Conservation (phyloP, 495 filamentous ascomycete species). For the Physcia stellaris region DNA sequence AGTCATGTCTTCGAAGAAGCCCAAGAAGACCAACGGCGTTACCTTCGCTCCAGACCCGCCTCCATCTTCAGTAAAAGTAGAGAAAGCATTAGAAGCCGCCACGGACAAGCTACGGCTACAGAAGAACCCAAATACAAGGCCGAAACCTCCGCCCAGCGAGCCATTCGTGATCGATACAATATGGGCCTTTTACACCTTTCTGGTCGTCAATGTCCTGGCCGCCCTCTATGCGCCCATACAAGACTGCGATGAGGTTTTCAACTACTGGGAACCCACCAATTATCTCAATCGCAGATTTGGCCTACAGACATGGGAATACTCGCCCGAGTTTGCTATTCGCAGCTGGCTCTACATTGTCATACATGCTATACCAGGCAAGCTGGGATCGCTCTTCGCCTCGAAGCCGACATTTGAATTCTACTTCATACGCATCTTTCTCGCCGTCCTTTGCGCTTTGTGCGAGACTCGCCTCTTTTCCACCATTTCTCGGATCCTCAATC, state of each 20-base stretch:
- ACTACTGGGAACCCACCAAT: constrained; percentile 97
- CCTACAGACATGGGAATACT: constrained; percentile 98
- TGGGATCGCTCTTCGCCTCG: constrained; percentile 45
- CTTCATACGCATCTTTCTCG: constrained; percentile 61
- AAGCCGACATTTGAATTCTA: constrained; percentile 69
- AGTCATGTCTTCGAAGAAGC: no score
- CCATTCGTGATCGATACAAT: constrained; percentile 2
- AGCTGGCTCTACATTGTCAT: constrained; percentile 90
- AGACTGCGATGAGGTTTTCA: constrained; percentile 98
- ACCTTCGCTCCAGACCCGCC: no score
- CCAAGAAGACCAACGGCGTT: no score
- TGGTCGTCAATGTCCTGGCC: constrained; percentile 56
- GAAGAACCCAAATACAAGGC: constrained; percentile 32
- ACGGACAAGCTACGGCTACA: neutral
- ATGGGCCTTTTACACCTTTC: constrained; percentile 62
- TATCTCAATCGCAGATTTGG: constrained; percentile 89
- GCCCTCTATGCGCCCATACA: constrained; percentile 86
- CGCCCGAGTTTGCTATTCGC: constrained; percentile 85
- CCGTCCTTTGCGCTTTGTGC: constrained; percentile 60
- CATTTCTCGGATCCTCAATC: constrained; percentile 59
- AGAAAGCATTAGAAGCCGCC: no score
- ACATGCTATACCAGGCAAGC: constrained; percentile 58
- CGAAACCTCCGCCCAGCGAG: neutral
- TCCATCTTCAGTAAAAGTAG: no score
- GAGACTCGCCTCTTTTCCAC: constrained; percentile 69